A percentile compares a stretch with the other conserved stretches of the same genome.
phyloP scores from a whole-genome alignment of 2,329 filamentous ascomycete genomes.

The Fusarium haematococcum region DNA sequence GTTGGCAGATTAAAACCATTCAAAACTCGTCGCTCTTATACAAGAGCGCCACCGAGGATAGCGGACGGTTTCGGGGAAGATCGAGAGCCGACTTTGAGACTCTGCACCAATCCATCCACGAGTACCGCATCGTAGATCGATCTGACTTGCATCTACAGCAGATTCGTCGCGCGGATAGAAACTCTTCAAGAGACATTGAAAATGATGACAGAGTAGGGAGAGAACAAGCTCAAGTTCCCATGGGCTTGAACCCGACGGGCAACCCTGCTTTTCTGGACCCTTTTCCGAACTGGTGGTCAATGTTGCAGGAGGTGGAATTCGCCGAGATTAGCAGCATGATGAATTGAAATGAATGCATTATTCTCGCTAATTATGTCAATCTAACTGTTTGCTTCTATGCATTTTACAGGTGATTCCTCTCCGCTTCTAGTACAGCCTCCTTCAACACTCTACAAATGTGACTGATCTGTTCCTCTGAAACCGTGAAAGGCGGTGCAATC shows the following conservation, averaged over 20 bases:
- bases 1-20: constrained; percentile 38
- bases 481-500: constrained; percentile 77
- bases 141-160: constrained; percentile 38
- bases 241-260: not conserved
- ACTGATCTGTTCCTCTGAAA: constrained; percentile 53
- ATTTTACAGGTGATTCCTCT: constrained; percentile 1
- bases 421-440: constrained; percentile 25
- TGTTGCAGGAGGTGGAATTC: constrained; percentile 42
- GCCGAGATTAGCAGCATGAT: constrained; percentile 25
- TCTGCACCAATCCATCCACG: constrained; percentile 36
- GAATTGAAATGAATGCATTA: constrained; percentile 10
- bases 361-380: not conserved
- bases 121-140: constrained; percentile 34
- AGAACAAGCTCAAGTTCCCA: not conserved
- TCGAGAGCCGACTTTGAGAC: constrained; percentile 37
- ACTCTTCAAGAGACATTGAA: not conserved
- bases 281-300: constrained; percentile 43
- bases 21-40: constrained; percentile 36
- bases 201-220: not conserved
- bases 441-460: constrained; percentile 20
- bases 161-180: constrained; percentile 35
- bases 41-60: constrained; percentile 37
- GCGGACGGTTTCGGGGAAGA: constrained; percentile 28
- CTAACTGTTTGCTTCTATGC: not conserved
- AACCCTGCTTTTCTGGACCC: constrained; percentile 26